A percentile compares a stretch with the other conserved stretches of the same genome.
These are phyloP conservation scores for Cryptococcus floricola DNA, from an alignment of 1,284 basidiomycete genomes.

Conservation along the genomic window DNA sequence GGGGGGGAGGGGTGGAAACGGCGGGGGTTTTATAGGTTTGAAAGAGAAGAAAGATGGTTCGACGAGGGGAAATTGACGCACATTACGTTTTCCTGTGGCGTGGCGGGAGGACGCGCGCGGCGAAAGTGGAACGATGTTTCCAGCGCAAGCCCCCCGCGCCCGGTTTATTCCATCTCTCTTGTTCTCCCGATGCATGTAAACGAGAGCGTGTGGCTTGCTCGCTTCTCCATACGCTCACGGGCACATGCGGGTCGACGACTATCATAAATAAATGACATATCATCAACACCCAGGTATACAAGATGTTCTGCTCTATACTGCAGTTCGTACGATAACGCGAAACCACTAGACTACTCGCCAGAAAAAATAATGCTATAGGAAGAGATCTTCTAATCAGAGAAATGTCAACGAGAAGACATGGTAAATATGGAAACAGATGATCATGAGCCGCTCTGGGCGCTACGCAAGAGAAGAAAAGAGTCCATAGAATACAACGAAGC, in stretches of 20 bases:
- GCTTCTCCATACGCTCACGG: background rate
- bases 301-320: background rate
- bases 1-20: background rate
- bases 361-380: too few species aligned
- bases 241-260: background rate
- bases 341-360: background rate
- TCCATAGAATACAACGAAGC: too few species aligned
- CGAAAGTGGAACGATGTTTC: conserved; percentile 1
- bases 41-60: conserved; percentile 11
- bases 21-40: background rate
- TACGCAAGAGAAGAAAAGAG: too few species aligned
- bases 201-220: background rate
- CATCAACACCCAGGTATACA: background rate
- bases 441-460: too few species aligned
- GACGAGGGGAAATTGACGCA: background rate
- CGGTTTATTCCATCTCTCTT: background rate
- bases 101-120: background rate
- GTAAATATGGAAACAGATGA: background rate
- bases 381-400: too few species aligned
- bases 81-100: too few species aligned
- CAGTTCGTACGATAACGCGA: background rate
- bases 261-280: background rate
- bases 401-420: background rate
- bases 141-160: background rate
- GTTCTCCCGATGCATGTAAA: too few species aligned